Evolutionary conservation across 2,329 filamentous ascomycete species (phyloP).

Genomic region (Exophiala calicioides): DNA sequence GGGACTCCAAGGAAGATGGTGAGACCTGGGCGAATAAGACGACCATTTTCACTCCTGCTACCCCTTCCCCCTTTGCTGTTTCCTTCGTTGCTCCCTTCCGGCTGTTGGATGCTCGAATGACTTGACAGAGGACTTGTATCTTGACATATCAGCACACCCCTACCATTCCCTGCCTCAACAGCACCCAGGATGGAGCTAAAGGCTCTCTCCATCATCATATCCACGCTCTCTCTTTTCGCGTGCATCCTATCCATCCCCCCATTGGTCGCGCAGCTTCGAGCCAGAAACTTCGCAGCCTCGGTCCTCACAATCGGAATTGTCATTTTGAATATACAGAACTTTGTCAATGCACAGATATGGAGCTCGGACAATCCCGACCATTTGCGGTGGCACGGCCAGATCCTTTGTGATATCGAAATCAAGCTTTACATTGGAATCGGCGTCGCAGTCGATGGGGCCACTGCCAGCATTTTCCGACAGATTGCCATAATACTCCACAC

Average conservation of each 20-base stretch:
- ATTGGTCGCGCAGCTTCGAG: slow-evolving; percentile 60
- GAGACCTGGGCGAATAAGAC: too few relatives aligned
- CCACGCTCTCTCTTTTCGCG: slow-evolving; percentile 15
- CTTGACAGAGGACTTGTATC: too few relatives aligned
- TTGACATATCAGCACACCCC: background rate
- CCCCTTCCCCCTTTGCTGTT: background rate
- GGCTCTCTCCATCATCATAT: slow-evolving; percentile 10
- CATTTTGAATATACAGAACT: slow-evolving; percentile 58
- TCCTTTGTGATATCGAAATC: slow-evolving; percentile 65
- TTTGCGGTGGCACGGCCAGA: slow-evolving; percentile 61
- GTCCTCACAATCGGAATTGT: slow-evolving; percentile 59
- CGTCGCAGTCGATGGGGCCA: slow-evolving; percentile 54
- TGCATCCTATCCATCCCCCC: slow-evolving; percentile 44
- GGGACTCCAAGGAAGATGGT: too few relatives aligned
- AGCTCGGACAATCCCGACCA: slow-evolving; percentile 54
- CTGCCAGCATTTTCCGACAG: slow-evolving; percentile 61
- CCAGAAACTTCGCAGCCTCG: slow-evolving; percentile 61
- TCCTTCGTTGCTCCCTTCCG: too few relatives aligned
- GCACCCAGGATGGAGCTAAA: slow-evolving; percentile 5
- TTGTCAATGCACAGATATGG: slow-evolving; percentile 67
- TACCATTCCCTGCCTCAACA: background rate
- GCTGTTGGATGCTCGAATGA: too few relatives aligned
- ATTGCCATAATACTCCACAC: slow-evolving; percentile 64
- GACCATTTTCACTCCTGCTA: too few relatives aligned
- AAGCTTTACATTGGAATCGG: slow-evolving; percentile 58